These are phyloP conservation scores for Didymella keratinophila DNA, from an alignment of 2,329 filamentous ascomycete species.

Conservation along the genomic window DNA sequence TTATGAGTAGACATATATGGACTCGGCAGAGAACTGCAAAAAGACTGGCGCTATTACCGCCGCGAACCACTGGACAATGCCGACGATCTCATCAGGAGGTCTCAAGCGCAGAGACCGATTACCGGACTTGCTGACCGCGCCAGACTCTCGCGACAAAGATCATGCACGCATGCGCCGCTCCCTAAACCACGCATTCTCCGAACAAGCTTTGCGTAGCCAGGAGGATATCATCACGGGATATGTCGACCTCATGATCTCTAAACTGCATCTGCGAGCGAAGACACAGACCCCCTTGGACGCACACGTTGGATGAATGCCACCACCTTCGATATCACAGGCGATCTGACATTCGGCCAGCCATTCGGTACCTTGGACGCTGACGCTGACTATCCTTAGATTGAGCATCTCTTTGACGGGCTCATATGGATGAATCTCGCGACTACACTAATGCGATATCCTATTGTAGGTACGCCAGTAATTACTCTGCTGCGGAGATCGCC, in stretches of 20 bases:
- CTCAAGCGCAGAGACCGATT: too few relatives aligned
- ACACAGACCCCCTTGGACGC: slow-evolving; percentile 21
- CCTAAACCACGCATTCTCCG: not conserved
- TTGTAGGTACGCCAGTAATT: not conserved
- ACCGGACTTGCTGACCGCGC: not conserved
- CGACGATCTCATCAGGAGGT: not conserved
- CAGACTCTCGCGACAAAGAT: not conserved
- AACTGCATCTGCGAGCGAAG: not conserved
- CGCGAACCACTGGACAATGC: not conserved
- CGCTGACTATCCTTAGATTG: slow-evolving; percentile 46
- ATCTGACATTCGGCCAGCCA: slow-evolving; percentile 45
- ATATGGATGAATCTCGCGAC: slow-evolving; percentile 26
- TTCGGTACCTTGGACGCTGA: slow-evolving; percentile 39
- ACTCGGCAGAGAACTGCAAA: not conserved
- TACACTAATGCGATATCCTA: not conserved
- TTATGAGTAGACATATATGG: not conserved
- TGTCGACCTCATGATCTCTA: not conserved
- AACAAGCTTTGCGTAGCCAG: not conserved
- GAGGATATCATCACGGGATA: not conserved
- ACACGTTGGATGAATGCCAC: slow-evolving; percentile 29
- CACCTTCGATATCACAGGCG: slow-evolving; percentile 38
- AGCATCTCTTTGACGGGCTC: slow-evolving; percentile 34
- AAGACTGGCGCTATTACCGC: not conserved
- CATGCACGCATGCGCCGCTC: not conserved
- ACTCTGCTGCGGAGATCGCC: not conserved